phyloP scores from a whole-genome alignment of 1,284 basidiomycete species.

The Trichosporon faecale region DNA sequence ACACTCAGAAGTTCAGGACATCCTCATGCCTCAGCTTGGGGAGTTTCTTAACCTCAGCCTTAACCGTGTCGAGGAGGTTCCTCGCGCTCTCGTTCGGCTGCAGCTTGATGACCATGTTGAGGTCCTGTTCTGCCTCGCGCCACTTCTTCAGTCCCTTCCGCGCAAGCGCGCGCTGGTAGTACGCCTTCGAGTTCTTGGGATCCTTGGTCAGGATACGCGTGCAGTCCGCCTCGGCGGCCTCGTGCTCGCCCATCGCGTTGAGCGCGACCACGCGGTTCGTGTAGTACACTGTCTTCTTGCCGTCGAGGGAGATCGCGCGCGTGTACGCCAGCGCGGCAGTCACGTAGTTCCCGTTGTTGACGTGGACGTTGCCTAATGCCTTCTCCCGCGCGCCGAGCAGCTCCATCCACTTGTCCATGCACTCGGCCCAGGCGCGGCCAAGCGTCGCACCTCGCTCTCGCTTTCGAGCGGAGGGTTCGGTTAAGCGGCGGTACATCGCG shows the following conservation, averaged over 20 bases:
- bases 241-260: constrained; percentile 45
- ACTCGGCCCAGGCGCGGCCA: constrained; percentile 43
- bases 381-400: constrained; percentile 50
- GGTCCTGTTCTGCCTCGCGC: constrained; percentile 47
- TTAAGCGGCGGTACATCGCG: constrained; percentile 48
- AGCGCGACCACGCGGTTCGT: constrained; percentile 52
- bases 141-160: constrained; percentile 42
- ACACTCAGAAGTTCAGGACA: constrained; percentile 36
- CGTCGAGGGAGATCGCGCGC: constrained; percentile 50
- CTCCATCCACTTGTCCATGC: constrained; percentile 53
- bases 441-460: constrained; percentile 24
- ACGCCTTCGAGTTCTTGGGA: constrained; percentile 50
- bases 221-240: constrained; percentile 48
- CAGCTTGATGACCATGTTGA: constrained; percentile 39
- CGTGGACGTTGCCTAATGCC: constrained; percentile 48
- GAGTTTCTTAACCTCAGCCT: constrained; percentile 35
- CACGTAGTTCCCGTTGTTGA: constrained; percentile 38
- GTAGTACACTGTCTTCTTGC: constrained; percentile 52
- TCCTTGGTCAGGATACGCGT: constrained; percentile 44
- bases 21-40: constrained; percentile 38
- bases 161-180: constrained; percentile 50
- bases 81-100: constrained; percentile 44
- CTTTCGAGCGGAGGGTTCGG: constrained; percentile 40
- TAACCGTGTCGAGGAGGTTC: constrained; percentile 36
- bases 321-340: constrained; percentile 48